Base-by-base conservation (phyloP, 208 protist genomes). In the Naegleria fowleri region DNA sequence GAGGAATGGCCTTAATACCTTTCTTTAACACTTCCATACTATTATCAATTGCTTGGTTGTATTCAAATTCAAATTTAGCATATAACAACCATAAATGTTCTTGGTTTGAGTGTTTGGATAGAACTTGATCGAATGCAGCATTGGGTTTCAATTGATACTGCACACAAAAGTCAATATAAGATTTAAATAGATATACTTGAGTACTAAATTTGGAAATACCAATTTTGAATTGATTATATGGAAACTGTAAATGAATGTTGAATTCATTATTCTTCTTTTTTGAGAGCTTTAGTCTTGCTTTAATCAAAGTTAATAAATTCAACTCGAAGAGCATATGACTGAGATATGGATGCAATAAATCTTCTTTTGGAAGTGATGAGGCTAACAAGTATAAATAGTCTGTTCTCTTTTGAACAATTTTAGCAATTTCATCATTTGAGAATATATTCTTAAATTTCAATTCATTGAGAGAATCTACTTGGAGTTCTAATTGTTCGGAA, bases 1-100 rank as follows among this genome's bases (percentile, higher is more conserved):
- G 16, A 36, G 67, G 67, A 79, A 36, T 79, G 7, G 67, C 16
- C 29, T 79, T 79, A 13, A 79, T 79, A 79, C 67, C 67, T 36
- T 79, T 79, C 67, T 79, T 79, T 79, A 79, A 79, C 7, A 79
- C 9, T 7, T 36, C 25, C 19, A 79, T 79, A 36, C 29, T 13
- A 79, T 33, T 79, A 79, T 79, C 67, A 79, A 79, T 79, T 36
- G 16, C 29, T 79, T 79, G 29, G n/a, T 79, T 79, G n/a, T 36
- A 79, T 79, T 79, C 67, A 79, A 79, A 79, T 36, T 79, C 67
- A 79, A 79, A 79, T 79, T 79, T 79, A 79, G 67, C 13, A 33
- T 79, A 79, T 25, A 79, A 36, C 9, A 79, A 79, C 67, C 67
- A 79, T 13, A 79, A 36, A 0, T 79, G 67, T 79, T 36, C 67